Evolutionary conservation across 2,329 filamentous ascomycete genomes (phyloP).

Genomic region (Thermothelomyces thermophilus): DNA sequence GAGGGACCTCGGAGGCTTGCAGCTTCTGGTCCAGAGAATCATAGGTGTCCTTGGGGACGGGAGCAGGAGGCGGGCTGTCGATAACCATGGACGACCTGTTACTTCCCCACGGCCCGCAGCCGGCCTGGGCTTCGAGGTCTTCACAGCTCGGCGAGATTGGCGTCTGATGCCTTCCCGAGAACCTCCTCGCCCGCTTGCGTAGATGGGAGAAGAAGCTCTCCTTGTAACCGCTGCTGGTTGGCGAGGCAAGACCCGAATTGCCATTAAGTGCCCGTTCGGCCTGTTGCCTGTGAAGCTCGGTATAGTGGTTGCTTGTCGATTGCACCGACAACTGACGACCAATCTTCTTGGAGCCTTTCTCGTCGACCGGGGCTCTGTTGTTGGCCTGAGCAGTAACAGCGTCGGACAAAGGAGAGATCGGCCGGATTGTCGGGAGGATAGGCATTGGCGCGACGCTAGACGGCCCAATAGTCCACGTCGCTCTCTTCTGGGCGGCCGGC

Average conservation of each 20-base stretch:
- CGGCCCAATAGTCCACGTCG: slow-evolving; percentile 84
- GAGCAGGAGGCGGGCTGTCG: slow-evolving; percentile 48
- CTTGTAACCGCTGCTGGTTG: slow-evolving; percentile 70
- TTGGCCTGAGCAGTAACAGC: slow-evolving; percentile 84
- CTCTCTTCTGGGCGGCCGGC: slow-evolving; percentile 66
- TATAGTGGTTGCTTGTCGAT: slow-evolving; percentile 87
- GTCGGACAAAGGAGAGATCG: slow-evolving; percentile 94
- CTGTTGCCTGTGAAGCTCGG: slow-evolving; percentile 82
- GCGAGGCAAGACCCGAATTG: slow-evolving; percentile 66
- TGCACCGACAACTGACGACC: slow-evolving; percentile 88
- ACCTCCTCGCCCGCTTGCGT: slow-evolving; percentile 81
- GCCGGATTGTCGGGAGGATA: slow-evolving; percentile 88
- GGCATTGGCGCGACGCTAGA: slow-evolving; percentile 84
- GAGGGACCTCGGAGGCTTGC: slow-evolving; percentile 41
- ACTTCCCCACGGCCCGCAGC: slow-evolving; percentile 81
- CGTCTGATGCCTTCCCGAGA: slow-evolving; percentile 85
- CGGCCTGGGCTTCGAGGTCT: slow-evolving; percentile 87
- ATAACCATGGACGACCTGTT: slow-evolving; percentile 79
- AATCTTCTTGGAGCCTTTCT: slow-evolving; percentile 80
- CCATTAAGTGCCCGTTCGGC: slow-evolving; percentile 87
- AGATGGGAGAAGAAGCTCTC: slow-evolving; percentile 98
- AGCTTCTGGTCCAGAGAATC: slow-evolving; percentile 56
- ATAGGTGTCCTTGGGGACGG: slow-evolving; percentile 48
- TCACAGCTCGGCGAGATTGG: slow-evolving; percentile 73
- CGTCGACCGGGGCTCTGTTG: slow-evolving; percentile 52